These are phyloP conservation scores for Mycena leptocephala DNA, from an alignment of 768 basidiomycete species.

Conservation along the genomic window DNA sequence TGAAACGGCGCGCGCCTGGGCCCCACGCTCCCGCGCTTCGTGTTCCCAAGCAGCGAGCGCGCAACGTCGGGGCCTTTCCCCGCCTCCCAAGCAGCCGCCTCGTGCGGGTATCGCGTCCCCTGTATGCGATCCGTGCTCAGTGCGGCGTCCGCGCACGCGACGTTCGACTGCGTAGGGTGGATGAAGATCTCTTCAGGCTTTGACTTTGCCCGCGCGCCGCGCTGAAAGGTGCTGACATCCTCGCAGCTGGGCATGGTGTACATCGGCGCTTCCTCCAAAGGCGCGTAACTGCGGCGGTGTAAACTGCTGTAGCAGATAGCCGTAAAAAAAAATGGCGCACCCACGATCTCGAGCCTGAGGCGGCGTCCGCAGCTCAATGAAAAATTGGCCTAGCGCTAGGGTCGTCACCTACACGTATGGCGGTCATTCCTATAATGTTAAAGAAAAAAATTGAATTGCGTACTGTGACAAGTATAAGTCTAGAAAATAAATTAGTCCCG, in stretches of 20 bases:
- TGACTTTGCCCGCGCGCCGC: conserved; percentile 62
- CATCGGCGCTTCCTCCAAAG: conserved; percentile 37
- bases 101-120: conserved; percentile 52
- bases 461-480: conserved; percentile 68
- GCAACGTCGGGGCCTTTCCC: conserved; percentile 69
- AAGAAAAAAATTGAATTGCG: conserved; percentile 30
- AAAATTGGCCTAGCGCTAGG: conserved; percentile 64
- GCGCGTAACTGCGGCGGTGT: conserved; percentile 21
- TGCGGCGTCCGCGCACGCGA: conserved; percentile 76
- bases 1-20: conserved; percentile 22
- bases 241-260: conserved; percentile 32
- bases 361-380: conserved; percentile 61
- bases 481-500: conserved; percentile 38
- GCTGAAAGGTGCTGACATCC: conserved; percentile 40
- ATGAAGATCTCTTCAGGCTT: conserved; percentile 76
- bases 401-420: conserved; percentile 60
- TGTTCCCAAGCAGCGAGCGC: conserved; percentile 56
- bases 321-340: conserved; percentile 5
- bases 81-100: conserved; percentile 63
- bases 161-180: conserved; percentile 74
- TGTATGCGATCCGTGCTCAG: conserved; percentile 66
- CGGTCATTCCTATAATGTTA: neutral
- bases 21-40: neutral
- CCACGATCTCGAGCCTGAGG: conserved; percentile 35
- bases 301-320: conserved; percentile 11